Evolutionary conservation across 2,329 filamentous ascomycete species (phyloP), one percentile per base, ranked within the genome.

Genomic region (Sarocladiaceae sp.): DNA sequence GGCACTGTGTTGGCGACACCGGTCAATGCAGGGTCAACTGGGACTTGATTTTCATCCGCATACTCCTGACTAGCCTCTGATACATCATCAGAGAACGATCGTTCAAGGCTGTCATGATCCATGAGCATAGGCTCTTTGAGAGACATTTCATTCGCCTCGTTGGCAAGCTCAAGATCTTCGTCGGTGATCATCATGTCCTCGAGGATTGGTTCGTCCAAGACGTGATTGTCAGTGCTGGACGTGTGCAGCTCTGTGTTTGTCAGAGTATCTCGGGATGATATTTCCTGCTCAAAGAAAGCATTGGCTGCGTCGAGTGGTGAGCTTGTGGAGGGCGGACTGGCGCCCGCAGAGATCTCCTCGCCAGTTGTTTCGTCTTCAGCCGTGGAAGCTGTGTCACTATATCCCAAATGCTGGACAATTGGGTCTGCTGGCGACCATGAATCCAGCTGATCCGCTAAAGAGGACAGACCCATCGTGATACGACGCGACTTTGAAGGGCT

Each of bases 51-150:
- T 62, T 88, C 84, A 58, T 88, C 83, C 2, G 77, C 83, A 59
- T 86, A 86, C 56, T 84, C 80, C 56, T 87, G 79, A 59, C 82
- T 86, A 1, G 78, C 77, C 55, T 85, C 81, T 0, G 83, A 86
- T 3, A 76, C 63, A 0, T 73, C 68, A 37, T 79, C 75, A 15
- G 80, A 76, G 47, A 73, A 66, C n/a, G 58, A 61, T 50, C 60
- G 56, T 8, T 55, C 63, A 23, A 56, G 58, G 39, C 65, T 62
- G n/a, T 56, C 57, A 10, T 72, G 66, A 1, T 75, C 67, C 2
- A 70, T 54, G 18, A 69, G 62, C 22, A 69, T 66, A 4, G 71
- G 67, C 49, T 78, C 76, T 63, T 81, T 64, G 11, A 81, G 62
- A 2, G 80, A 83, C 76, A 84, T 79, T 57, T 80, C 79, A 52